Percentiles rank a stretch among this genome's conserved stretches.
phyloP scores from a whole-genome alignment of 2,329 filamentous ascomycete genomes.

The Ophiocordyceps camponoti-floridani region DNA sequence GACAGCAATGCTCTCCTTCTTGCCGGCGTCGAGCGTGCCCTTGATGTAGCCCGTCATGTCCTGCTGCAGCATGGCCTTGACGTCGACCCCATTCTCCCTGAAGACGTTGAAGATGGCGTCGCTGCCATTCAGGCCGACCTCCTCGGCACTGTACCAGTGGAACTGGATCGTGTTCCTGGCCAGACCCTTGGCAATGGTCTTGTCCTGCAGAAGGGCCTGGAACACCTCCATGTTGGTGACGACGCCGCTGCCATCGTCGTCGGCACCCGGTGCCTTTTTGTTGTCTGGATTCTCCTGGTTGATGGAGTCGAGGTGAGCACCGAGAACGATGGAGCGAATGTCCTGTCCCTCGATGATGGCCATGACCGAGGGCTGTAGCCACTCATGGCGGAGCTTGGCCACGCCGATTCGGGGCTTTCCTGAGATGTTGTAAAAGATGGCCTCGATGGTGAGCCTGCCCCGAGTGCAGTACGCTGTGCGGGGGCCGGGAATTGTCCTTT shows the following conservation, averaged over 20 bases:
- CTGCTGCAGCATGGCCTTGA: conserved; percentile 96
- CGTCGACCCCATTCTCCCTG: conserved; percentile 49
- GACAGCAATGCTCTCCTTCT: conserved; percentile 74
- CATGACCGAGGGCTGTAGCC: conserved; percentile 83
- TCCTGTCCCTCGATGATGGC: conserved; percentile 73
- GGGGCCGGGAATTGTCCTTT: no score
- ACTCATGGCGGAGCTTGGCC: conserved; percentile 59
- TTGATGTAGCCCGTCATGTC: conserved; percentile 91
- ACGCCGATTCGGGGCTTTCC: conserved; percentile 36
- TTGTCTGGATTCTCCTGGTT: conserved; percentile 79
- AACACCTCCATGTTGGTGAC: conserved; percentile 91
- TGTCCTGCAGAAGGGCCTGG: conserved; percentile 57
- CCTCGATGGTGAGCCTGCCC: no score
- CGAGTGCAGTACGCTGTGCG: no score
- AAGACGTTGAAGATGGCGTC: conserved; percentile 81
- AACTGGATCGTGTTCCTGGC: conserved; percentile 83
- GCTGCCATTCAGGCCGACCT: conserved; percentile 71
- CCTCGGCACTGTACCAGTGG: conserved; percentile 89
- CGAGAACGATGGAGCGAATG: conserved; percentile 69
- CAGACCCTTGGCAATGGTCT: conserved; percentile 51
- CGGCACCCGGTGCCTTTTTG: conserved; percentile 76
- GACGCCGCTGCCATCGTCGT: conserved; percentile 84
- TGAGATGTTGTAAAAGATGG: no score
- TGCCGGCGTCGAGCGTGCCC: conserved; percentile 64
- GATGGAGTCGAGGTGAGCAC: conserved; percentile 88